Evolutionary conservation across 129 eudicot species (phyloP).

Genomic region (Flaveria sonorensis): DNA sequence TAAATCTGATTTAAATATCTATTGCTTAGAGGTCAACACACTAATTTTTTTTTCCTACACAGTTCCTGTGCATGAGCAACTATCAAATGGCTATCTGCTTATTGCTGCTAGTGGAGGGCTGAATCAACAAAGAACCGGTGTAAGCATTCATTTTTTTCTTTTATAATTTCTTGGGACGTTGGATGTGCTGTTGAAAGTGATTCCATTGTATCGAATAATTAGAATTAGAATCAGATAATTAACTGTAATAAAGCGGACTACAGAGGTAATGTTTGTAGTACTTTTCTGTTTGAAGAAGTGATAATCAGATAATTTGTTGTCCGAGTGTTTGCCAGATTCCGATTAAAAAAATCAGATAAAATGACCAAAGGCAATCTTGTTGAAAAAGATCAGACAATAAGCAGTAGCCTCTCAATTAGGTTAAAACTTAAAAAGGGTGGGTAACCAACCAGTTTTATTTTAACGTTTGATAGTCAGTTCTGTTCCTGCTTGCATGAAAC

Average conservation of each 20-base stretch:
- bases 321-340: background rate
- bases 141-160: constrained; percentile 37
- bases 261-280: background rate
- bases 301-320: background rate
- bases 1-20: background rate
- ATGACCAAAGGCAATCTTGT: constrained; percentile 7
- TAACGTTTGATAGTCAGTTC: background rate
- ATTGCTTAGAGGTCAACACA: background rate
- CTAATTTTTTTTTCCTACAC: constrained; percentile 24
- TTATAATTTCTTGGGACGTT: background rate
- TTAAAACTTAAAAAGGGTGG: background rate
- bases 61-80: constrained; percentile 74
- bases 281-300: constrained; percentile 5
- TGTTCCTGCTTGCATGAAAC: constrained; percentile 3
- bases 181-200: background rate
- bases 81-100: constrained; percentile 85
- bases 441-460: background rate
- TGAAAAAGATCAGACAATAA: background rate
- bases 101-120: constrained; percentile 96
- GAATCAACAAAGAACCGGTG: constrained; percentile 91
- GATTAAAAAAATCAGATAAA: background rate
- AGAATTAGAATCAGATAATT: background rate
- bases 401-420: background rate
- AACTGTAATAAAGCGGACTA: background rate
- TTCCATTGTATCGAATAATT: background rate